Conservation (phyloP, 2,329 filamentous ascomycete genomes). For the Sporothrix dimorphospora region DNA sequence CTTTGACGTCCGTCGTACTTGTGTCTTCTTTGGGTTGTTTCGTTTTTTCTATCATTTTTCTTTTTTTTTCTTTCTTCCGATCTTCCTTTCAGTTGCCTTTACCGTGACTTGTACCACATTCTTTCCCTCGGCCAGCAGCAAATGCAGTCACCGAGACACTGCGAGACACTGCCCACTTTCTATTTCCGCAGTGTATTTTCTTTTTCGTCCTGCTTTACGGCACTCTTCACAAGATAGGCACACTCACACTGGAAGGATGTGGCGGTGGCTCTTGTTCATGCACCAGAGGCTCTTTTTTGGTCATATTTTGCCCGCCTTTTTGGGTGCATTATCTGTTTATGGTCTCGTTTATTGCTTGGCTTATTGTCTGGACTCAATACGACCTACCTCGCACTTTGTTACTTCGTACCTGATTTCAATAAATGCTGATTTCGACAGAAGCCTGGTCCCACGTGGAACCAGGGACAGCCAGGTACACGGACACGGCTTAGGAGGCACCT, state of each 20-base stretch:
- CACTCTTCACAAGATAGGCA: too few relatives aligned
- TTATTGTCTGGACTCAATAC: background rate
- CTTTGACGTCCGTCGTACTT: background rate
- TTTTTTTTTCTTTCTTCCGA: background rate
- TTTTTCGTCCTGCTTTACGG: background rate
- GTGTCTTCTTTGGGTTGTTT: background rate
- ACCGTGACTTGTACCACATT: background rate
- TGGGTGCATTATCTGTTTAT: background rate
- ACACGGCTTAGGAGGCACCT: too few relatives aligned
- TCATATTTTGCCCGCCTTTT: background rate
- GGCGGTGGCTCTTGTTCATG: background rate
- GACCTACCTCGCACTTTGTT: background rate
- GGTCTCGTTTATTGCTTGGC: background rate
- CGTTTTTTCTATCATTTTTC: background rate
- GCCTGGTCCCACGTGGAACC: slow-evolving; percentile 4
- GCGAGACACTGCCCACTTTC: slow-evolving; percentile 13
- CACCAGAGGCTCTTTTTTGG: background rate
- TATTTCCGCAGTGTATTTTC: background rate
- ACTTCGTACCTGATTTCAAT: background rate
- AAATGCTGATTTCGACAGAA: background rate
- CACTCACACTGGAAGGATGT: background rate
- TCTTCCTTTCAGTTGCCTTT: background rate
- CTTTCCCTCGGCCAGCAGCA: slow-evolving; percentile 5
- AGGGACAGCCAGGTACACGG: background rate
- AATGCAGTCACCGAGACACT: slow-evolving; percentile 19